These are phyloP conservation scores for Gentiana macrophylla DNA, from an alignment of 257 asterid species.

Conservation along the genomic window DNA sequence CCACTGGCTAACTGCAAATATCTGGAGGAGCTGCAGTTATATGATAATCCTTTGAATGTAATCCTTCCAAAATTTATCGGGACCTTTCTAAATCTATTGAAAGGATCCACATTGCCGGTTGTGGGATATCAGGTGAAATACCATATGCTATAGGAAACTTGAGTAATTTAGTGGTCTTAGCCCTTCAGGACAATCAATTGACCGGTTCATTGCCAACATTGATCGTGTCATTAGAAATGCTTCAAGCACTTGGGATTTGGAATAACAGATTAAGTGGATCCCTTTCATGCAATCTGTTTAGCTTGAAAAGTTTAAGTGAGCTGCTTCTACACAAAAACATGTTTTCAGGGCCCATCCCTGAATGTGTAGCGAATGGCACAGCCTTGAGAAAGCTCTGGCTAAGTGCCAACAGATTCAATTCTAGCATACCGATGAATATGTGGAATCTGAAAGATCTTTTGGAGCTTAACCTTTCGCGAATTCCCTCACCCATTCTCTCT, in stretches of 20 bases:
- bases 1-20: constrained; percentile 8
- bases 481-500: neutral
- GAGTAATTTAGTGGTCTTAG: neutral
- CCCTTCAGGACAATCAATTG: neutral
- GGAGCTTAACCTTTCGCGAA: neutral
- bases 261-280: neutral
- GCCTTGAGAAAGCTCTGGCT: neutral
- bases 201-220: neutral
- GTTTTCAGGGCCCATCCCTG: neutral
- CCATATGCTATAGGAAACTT: constrained; percentile 4
- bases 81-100: constrained; percentile 1
- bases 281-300: neutral
- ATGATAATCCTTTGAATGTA: neutral
- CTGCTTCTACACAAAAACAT: neutral
- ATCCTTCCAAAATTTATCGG: constrained; percentile 7
- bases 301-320: neutral
- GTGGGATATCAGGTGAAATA: neutral
- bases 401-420: neutral
- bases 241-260: neutral
- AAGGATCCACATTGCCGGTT: neutral
- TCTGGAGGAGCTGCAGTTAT: neutral
- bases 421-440: neutral
- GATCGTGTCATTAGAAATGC: neutral
- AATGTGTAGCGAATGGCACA: neutral
- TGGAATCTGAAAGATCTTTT: neutral